These are phyloP conservation scores for Geranomyces variabilis DNA, from an alignment of 192 early-diverging fungal species.

Conservation along the genomic window DNA sequence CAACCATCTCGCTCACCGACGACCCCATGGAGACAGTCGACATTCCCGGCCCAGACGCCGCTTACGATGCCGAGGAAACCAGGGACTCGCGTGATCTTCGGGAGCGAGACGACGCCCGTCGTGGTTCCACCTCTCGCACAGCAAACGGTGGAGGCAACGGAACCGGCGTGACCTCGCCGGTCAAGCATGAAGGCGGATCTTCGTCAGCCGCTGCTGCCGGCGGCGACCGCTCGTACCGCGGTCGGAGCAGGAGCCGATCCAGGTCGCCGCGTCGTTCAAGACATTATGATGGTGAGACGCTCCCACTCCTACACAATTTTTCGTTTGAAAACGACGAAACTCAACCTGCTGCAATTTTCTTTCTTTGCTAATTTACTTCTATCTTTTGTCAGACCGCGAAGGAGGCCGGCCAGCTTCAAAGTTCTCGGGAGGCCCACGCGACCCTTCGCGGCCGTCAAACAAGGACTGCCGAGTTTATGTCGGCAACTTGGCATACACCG, in stretches of 20 bases:
- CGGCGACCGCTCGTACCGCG: slow-evolving; percentile 2
- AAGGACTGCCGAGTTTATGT: slow-evolving; percentile 77
- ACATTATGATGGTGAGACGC: too few species aligned
- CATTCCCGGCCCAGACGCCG: too few species aligned
- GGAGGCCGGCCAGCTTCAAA: slow-evolving; percentile 14
- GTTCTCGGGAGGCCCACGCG: slow-evolving; percentile 17
- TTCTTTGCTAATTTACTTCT: too few species aligned
- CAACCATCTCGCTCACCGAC: too few species aligned
- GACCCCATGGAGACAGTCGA: too few species aligned
- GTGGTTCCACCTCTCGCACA: slow-evolving; percentile 4
- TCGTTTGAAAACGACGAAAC: slow-evolving; percentile 1
- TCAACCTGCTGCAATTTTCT: neutral
- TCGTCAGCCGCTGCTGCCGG: neutral
- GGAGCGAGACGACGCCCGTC: slow-evolving; percentile 19
- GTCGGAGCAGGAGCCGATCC: neutral
- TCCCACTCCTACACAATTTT: too few species aligned
- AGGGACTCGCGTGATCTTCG: slow-evolving; percentile 22
- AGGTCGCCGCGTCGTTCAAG: slow-evolving; percentile 6
- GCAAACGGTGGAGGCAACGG: neutral
- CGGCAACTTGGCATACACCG: slow-evolving; percentile 79
- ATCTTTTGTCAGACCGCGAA: too few species aligned
- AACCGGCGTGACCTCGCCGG: neutral
- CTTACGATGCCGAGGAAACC: slow-evolving; percentile 17
- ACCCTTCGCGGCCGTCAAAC: slow-evolving; percentile 33
- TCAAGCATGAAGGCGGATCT: slow-evolving; percentile 1